Evolutionary conservation across 2,329 filamentous ascomycete genomes (phyloP).

Genomic region (Cytospora leucostoma): DNA sequence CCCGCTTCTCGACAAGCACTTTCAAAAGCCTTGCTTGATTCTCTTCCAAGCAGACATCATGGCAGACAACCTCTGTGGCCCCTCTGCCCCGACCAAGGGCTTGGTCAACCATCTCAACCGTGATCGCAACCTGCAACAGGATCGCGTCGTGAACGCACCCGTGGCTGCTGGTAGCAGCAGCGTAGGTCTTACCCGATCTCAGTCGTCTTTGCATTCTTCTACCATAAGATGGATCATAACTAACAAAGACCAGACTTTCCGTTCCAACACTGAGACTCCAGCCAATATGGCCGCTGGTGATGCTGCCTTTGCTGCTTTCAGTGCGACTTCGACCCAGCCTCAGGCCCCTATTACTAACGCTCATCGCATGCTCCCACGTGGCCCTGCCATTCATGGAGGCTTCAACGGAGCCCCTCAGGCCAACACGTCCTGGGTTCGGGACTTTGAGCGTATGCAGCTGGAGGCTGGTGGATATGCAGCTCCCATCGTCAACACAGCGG

Average conservation of each 20-base stretch:
- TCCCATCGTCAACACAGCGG: background rate
- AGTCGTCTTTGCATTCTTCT: background rate
- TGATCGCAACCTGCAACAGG: slow-evolving; percentile 72
- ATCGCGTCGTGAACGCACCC: slow-evolving; percentile 51
- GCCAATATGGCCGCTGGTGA: slow-evolving; percentile 14
- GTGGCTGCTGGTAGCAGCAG: slow-evolving; percentile 22
- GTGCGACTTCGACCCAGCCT: slow-evolving; percentile 1
- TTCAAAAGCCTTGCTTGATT: slow-evolving; percentile 9
- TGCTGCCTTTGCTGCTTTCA: slow-evolving; percentile 23
- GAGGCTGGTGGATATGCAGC: background rate
- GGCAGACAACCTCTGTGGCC: slow-evolving; percentile 62
- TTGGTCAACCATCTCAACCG: slow-evolving; percentile 69
- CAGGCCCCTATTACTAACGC: background rate
- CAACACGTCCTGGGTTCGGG: slow-evolving; percentile 19
- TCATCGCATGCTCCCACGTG: background rate
- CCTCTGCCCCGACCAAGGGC: slow-evolving; percentile 73
- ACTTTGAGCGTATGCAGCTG: slow-evolving; percentile 13
- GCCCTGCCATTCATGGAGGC: slow-evolving; percentile 1
- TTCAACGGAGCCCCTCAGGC: slow-evolving; percentile 5
- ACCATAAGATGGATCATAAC: background rate
- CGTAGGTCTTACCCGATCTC: slow-evolving; percentile 29
- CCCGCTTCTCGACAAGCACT: background rate
- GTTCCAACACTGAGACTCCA: slow-evolving; percentile 14
- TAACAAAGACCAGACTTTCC: slow-evolving; percentile 16
- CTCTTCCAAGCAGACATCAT: slow-evolving; percentile 34